Evolutionary conservation across 345 rosid genomes (phyloP).

Genomic region (Aquilaria sinensis): DNA sequence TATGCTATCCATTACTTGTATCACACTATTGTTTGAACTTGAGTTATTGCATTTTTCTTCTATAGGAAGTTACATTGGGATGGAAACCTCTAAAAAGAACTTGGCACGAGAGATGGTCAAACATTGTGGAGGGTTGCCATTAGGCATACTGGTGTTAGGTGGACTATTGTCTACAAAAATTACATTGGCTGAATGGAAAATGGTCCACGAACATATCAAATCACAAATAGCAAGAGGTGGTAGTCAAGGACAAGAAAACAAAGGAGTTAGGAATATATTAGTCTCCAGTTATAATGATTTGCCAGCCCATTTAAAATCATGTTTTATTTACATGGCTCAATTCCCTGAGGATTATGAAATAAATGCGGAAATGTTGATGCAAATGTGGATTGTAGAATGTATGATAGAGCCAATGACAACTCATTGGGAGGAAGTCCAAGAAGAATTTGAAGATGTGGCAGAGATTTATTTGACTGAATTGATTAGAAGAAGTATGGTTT

Average conservation of each 20-base stretch:
- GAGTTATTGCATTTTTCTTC: no score
- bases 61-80: no score
- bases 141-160: slow-evolving; percentile 26
- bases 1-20: no score
- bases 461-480: slow-evolving; percentile 22
- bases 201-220: slow-evolving; percentile 1
- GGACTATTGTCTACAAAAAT: slow-evolving; percentile 21
- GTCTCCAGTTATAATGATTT: slow-evolving; percentile 28
- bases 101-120: slow-evolving; percentile 20
- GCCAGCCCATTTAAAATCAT: slow-evolving; percentile 23
- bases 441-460: slow-evolving; percentile 17
- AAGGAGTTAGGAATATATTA: slow-evolving; percentile 6
- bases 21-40: no score
- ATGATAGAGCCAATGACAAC: no score
- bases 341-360: slow-evolving; percentile 12
- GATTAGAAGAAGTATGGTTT: slow-evolving; percentile 27
- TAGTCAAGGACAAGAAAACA: no score
- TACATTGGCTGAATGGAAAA: slow-evolving; percentile 7
- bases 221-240: slow-evolving; percentile 8
- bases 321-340: slow-evolving; percentile 23
- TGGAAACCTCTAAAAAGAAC: neutral
- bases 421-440: slow-evolving; percentile 7
- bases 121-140: slow-evolving; percentile 24
- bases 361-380: slow-evolving; percentile 14
- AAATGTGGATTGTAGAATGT: slow-evolving; percentile 6